Percentiles rank a stretch among this genome's conserved stretches.
These are phyloP conservation scores for Helianthus tuberosus DNA, from an alignment of 129 eudicot genomes.

Conservation along the genomic window DNA sequence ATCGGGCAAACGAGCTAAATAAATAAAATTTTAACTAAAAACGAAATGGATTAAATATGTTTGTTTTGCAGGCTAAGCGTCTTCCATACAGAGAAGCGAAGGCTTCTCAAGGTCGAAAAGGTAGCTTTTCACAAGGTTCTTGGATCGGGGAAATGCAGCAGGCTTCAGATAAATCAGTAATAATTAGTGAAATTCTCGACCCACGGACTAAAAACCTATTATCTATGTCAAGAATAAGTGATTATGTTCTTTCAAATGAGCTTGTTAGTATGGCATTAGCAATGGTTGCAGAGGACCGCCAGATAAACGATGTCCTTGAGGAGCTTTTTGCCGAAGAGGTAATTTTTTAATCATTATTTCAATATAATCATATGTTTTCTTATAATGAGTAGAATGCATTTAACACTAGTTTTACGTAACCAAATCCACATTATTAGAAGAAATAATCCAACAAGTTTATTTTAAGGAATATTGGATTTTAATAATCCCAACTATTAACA, in stretches of 20 bases:
- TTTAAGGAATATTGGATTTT: background rate
- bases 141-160: slow-evolving; percentile 97
- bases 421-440: background rate
- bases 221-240: slow-evolving; percentile 90
- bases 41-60: background rate
- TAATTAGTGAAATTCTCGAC: slow-evolving; percentile 84
- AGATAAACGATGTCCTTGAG: slow-evolving; percentile 80
- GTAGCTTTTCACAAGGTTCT: slow-evolving; percentile 84
- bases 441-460: background rate
- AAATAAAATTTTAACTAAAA: background rate
- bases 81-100: slow-evolving; percentile 78
- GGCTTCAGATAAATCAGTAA: slow-evolving; percentile 82
- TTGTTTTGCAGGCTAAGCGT: slow-evolving; percentile 72
- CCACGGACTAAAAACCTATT: slow-evolving; percentile 84
- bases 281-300: slow-evolving; percentile 94
- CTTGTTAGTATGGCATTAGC: slow-evolving; percentile 93
- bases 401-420: background rate
- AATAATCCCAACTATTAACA: too few relatives aligned
- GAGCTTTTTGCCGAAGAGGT: slow-evolving; percentile 96
- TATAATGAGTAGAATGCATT: slow-evolving; percentile 2
- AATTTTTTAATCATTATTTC: background rate
- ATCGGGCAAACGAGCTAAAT: background rate
- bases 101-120: slow-evolving; percentile 59
- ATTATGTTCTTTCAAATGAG: slow-evolving; percentile 86
- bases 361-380: background rate